A percentile compares a stretch with the other conserved stretches of the same genome.
phyloP scores from a whole-genome alignment of 345 rosid species.

The Kandelia obovata region DNA sequence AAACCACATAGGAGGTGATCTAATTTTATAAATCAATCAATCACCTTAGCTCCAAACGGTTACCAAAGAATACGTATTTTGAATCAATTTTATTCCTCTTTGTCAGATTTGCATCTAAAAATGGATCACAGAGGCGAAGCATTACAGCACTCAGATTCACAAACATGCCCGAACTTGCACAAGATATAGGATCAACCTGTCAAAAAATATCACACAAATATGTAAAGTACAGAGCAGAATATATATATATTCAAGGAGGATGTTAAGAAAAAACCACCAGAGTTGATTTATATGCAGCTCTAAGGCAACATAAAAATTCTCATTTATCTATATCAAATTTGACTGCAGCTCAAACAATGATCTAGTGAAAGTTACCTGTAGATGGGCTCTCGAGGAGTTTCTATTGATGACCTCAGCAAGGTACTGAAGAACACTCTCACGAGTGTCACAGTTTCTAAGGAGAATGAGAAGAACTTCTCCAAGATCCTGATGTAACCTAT shows the following conservation, averaged over 20 bases:
- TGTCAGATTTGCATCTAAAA: slow-evolving; percentile 69
- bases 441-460: slow-evolving; percentile 64
- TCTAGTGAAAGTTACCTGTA: slow-evolving; percentile 52
- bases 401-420: slow-evolving; percentile 95
- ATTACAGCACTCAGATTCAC: slow-evolving; percentile 92
- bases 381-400: slow-evolving; percentile 80
- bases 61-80: slow-evolving; percentile 60
- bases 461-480: slow-evolving; percentile 65
- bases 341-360: background rate
- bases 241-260: too few species aligned
- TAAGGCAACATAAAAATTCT: slow-evolving; percentile 4
- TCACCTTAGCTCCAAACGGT: slow-evolving; percentile 81
- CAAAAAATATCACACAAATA: slow-evolving; percentile 18
- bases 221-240: background rate
- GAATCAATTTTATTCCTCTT: slow-evolving; percentile 90
- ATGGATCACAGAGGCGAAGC: slow-evolving; percentile 92
- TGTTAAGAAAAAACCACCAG: too few species aligned
- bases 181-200: slow-evolving; percentile 88
- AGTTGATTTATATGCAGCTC: background rate
- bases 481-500: slow-evolving; percentile 62
- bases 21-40: slow-evolving; percentile 4
- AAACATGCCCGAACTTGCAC: slow-evolving; percentile 99
- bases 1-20: slow-evolving; percentile 4
- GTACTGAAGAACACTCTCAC: slow-evolving; percentile 83
- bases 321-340: background rate